Evolutionary conservation across 192 early-diverging fungal species (phyloP).

Genomic region (Backusella circina): DNA sequence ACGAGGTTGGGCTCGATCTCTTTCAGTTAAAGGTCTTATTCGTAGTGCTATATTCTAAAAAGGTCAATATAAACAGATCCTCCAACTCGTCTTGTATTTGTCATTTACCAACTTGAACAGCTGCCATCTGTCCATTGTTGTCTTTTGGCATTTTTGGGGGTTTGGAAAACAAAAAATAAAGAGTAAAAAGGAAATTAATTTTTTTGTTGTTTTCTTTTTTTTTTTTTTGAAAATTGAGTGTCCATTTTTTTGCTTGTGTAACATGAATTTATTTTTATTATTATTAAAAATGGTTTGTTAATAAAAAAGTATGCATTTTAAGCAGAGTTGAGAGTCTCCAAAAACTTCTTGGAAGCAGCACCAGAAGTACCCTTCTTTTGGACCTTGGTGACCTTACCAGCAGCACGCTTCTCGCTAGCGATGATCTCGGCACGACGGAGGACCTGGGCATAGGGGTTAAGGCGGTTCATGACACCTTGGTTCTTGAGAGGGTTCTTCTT

Average conservation of each 20-base stretch:
- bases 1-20: conserved; percentile 26
- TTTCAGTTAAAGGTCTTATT: conserved; percentile 28
- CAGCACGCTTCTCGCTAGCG: conserved; percentile 48
- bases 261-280: not conserved
- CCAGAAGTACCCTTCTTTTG: conserved; percentile 20
- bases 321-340: conserved; percentile 35
- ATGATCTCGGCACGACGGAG: conserved; percentile 77
- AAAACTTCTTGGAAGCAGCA: conserved; percentile 33
- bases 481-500: conserved; percentile 99
- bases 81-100: not conserved
- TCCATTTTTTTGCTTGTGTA: not conserved
- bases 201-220: not conserved
- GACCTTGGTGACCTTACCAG: conserved; percentile 53
- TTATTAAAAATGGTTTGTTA: no score
- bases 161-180: not conserved
- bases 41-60: conserved; percentile 25
- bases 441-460: conserved; percentile 98
- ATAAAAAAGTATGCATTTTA: conserved; percentile 17
- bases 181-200: not conserved
- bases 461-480: conserved; percentile 86
- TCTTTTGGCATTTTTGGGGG: conserved; percentile 12
- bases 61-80: not conserved
- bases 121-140: conserved; percentile 21
- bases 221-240: not conserved
- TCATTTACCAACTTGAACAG: conserved; percentile 37